These are phyloP conservation scores for Turritis glabra DNA, from an alignment of 345 rosid species.

Conservation along the genomic window DNA sequence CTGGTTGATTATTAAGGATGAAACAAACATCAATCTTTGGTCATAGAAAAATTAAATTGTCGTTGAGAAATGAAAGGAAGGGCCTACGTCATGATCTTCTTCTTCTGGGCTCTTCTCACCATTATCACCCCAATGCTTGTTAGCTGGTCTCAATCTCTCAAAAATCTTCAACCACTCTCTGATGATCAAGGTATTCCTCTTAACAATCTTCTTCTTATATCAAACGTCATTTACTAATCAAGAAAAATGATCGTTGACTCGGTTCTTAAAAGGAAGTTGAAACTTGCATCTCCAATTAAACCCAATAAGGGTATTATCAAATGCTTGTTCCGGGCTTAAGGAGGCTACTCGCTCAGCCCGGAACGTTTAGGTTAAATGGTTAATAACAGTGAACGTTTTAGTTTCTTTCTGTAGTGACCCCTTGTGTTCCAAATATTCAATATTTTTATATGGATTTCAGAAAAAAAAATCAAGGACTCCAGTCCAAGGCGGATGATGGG, in stretches of 20 bases:
- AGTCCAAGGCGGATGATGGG: slow-evolving; percentile 39
- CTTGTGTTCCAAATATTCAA: neutral
- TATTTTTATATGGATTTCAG: slow-evolving; percentile 2
- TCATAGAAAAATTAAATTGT: neutral
- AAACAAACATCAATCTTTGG: slow-evolving; percentile 29
- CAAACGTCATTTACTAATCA: neutral
- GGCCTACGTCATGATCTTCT: slow-evolving; percentile 68
- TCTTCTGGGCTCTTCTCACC: slow-evolving; percentile 93
- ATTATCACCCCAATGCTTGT: slow-evolving; percentile 85
- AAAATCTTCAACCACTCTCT: slow-evolving; percentile 7
- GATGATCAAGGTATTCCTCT: slow-evolving; percentile 25
- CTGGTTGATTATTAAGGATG: slow-evolving; percentile 22
- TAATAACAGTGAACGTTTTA: neutral
- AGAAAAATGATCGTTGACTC: neutral
- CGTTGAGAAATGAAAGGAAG: slow-evolving; percentile 62
- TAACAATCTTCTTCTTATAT: neutral
- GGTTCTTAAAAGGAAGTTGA: neutral
- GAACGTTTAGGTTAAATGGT: neutral
- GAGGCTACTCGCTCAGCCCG: neutral
- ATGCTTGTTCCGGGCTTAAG: neutral
- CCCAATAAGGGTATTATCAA: neutral
- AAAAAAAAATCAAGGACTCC: neutral
- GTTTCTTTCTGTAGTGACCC: neutral
- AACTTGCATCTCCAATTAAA: neutral
- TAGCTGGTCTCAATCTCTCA: slow-evolving; percentile 71